Conservation (phyloP, 2,329 filamentous ascomycete species). For the Diaporthe helianthi region DNA sequence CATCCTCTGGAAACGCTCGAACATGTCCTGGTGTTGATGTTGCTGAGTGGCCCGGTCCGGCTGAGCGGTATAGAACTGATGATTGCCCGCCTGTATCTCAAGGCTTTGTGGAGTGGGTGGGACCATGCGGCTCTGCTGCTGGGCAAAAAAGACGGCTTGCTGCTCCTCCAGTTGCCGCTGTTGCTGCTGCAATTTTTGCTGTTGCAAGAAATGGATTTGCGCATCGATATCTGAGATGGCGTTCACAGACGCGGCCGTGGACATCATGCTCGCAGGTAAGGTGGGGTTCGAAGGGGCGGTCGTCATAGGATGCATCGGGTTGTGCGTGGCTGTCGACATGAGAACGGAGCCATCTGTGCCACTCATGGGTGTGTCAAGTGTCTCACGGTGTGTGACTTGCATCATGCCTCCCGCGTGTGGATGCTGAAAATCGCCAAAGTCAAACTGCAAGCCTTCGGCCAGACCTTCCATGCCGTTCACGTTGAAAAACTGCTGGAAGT, state of each 20-base stretch:
- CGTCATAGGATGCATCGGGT: slow-evolving; percentile 57
- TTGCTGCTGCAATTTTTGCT: slow-evolving; percentile 68
- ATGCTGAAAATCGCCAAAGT: slow-evolving; percentile 63
- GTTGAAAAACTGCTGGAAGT: slow-evolving; percentile 70
- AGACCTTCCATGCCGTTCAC: slow-evolving; percentile 63
- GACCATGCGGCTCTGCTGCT: slow-evolving; percentile 65
- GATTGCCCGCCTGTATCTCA: slow-evolving; percentile 70
- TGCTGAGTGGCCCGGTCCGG: slow-evolving; percentile 58
- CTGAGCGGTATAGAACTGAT: slow-evolving; percentile 63
- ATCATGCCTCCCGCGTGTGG: slow-evolving; percentile 48
- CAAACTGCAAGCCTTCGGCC: slow-evolving; percentile 62
- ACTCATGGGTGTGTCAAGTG: slow-evolving; percentile 59
- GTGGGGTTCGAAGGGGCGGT: slow-evolving; percentile 52
- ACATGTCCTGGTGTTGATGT: slow-evolving; percentile 67
- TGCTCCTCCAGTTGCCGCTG: slow-evolving; percentile 66
- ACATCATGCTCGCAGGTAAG: slow-evolving; percentile 54
- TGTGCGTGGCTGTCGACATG: slow-evolving; percentile 49
- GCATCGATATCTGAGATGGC: slow-evolving; percentile 67
- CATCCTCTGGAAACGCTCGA: slow-evolving; percentile 70
- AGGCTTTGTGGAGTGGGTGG: slow-evolving; percentile 84
- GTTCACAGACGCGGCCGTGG: slow-evolving; percentile 56
- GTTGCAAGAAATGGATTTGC: slow-evolving; percentile 70
- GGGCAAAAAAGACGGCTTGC: slow-evolving; percentile 60
- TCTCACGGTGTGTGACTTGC: slow-evolving; percentile 47
- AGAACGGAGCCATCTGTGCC: slow-evolving; percentile 50